Evolutionary conservation across 2,329 filamentous ascomycete genomes (phyloP), one percentile per base, ranked within the genome.

Genomic region (Ambrosiella beaveri): DNA sequence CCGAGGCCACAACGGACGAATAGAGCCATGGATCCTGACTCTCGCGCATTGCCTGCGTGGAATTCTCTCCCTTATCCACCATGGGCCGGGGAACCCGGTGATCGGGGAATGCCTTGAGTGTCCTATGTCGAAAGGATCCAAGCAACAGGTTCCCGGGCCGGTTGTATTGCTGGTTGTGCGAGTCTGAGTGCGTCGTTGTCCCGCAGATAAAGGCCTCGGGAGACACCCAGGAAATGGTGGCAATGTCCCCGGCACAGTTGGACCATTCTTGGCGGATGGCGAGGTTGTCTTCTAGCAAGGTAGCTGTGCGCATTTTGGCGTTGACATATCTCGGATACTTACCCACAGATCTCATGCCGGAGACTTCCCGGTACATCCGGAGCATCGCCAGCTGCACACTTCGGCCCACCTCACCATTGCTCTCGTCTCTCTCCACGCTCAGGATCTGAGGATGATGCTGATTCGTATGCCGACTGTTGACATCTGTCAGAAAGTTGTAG

Each of bases 161-260:
- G 63, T 84, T 84, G 64, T 84, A 84, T 61, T 83, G 80, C 64
- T 82, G 79, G 59, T 83, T 84, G 47, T 80, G 77, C 0, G 71
- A 68, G 63, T 84, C 81, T 0, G 79, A 82, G 66, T 84, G 80
- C 0, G 77, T 76, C 0, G 79, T 81, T 0, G 80, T 79, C 39
- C 81, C 81, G 62, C 79, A 81, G n/a, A 84, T 64, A 56, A 83
- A 79, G 13, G 70, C 69, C n/a, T 71, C 65, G 17, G 75, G 64
- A 0, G 76, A 76, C 0, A 78, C 69, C 81, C 81, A 84, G 15
- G 71, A 72, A 54, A 81, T 71, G 1, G 79, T 77, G 19, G 74
- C 71, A 49, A 84, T 75, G 63, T 84, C 80, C 2, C 81, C 80
- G 37, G 80, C 79, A 56, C 79, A 81, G 62, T 78, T 76, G 1